phyloP scores from a whole-genome alignment of 73 alveolate species.

The Tetrahymena elliotti region DNA sequence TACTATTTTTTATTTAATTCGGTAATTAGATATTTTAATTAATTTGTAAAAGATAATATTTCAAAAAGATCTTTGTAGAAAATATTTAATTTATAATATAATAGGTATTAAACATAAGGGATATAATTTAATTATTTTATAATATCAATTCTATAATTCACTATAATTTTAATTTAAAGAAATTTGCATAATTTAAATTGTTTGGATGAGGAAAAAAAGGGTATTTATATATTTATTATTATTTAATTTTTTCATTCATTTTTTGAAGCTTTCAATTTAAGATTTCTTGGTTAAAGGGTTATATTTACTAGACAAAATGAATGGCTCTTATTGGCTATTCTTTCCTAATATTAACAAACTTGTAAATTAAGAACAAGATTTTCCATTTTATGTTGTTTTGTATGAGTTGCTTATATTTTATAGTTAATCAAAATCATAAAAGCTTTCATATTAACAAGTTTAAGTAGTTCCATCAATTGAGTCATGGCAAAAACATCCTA shows the following conservation, averaged over 20 bases:
- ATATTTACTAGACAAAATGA: not conserved
- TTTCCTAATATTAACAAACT: not conserved
- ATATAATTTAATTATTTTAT: too few relatives aligned
- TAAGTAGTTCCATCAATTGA: not conserved
- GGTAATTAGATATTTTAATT: too few relatives aligned
- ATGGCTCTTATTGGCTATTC: not conserved
- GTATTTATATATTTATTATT: not conserved
- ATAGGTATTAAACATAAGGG: too few relatives aligned
- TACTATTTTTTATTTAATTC: too few relatives aligned
- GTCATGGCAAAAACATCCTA: not conserved
- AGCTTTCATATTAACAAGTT: not conserved
- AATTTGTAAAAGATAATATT: too few relatives aligned
- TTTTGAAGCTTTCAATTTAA: not conserved
- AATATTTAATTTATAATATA: too few relatives aligned
- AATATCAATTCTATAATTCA: too few relatives aligned
- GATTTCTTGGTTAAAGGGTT: not conserved
- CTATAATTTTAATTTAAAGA: too few relatives aligned
- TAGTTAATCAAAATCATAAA: not conserved
- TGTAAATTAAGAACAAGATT: not conserved
- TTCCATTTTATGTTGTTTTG: not conserved
- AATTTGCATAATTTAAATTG: too few relatives aligned
- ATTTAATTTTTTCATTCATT: not conserved
- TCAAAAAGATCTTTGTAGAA: too few relatives aligned
- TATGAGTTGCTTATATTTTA: not conserved
- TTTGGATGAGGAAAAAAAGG: not conserved